Evolutionary conservation across 805 yeast genomes (phyloP).

Genomic region (Tetrapisispora taiwanensis): DNA sequence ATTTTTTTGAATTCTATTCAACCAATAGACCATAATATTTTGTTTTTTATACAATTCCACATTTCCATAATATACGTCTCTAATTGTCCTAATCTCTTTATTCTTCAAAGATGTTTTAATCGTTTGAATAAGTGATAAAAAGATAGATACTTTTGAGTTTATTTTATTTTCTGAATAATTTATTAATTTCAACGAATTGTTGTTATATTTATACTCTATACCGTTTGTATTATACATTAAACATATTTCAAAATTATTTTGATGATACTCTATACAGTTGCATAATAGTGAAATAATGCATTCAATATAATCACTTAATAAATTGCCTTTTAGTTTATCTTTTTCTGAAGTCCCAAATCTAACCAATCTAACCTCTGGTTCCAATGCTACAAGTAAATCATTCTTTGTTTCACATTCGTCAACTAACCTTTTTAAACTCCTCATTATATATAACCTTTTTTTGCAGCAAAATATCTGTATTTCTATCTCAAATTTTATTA

Average conservation of each 20-base stretch:
- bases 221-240: not conserved
- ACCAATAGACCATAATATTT: slow-evolving; percentile 30
- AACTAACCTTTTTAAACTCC: slow-evolving; percentile 7
- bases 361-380: slow-evolving; percentile 12
- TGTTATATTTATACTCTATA: not conserved
- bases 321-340: not conserved
- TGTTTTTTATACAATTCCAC: slow-evolving; percentile 44
- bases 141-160: slow-evolving; percentile 7
- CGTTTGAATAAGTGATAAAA: slow-evolving; percentile 13
- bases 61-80: slow-evolving; percentile 58
- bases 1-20: slow-evolving; percentile 32
- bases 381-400: slow-evolving; percentile 8
- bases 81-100: slow-evolving; percentile 16
- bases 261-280: slow-evolving; percentile 18
- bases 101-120: slow-evolving; percentile 5
- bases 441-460: not conserved
- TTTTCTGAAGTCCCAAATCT: slow-evolving; percentile 3
- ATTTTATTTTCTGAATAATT: not conserved
- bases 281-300: slow-evolving; percentile 11
- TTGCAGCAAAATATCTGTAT: too few species aligned
- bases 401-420: slow-evolving; percentile 4
- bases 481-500: too few species aligned
- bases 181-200: slow-evolving; percentile 1
- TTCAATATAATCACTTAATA: slow-evolving; percentile 5
- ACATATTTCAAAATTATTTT: slow-evolving; percentile 4